Base-by-base conservation (phyloP, 2,329 filamentous ascomycete genomes). In the Xylariaceae sp. region DNA sequence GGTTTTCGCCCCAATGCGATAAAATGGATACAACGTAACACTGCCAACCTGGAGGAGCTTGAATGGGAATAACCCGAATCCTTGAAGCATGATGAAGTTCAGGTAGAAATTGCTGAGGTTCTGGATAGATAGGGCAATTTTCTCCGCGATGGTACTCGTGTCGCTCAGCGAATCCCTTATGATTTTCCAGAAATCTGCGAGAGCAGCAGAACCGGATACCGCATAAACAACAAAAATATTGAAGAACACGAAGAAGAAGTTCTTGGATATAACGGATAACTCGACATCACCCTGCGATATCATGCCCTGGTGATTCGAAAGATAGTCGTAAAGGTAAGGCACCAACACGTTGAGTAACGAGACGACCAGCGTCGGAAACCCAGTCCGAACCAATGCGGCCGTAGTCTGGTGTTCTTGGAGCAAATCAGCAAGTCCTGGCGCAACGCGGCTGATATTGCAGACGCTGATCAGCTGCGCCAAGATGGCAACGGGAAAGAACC, bases 241-340 rank as follows among this genome's bases (percentile, higher is more conserved):
- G 81, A 99, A 97, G 72, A 99, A 99, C 9, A 88, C 92, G 69
- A 99, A 99, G 78, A 97, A 96, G 74, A 97, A 99, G 71, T 97
- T 99, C 75, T 99, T 99, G 50, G 90, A 96, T 61, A 99, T 92
- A 42, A 95, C 80, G 0, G 94, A 97, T 6, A 99, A 79, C 70
- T 97, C 94, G 19, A 99, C 86, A 58, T 99, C 94, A 42, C 90
- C 90, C 63, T 91, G 89, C 0, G 94, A 97, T 48, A 96, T 89
- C 85, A 95, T 95, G 46, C 94, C 94, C 74, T 99, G 94, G 49
- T 84, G 80, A 68, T 92, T 92, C 2, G 92, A 90, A 10, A 99
- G 80, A 76, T 86, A 96, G 63, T 95, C 91, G 73, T 99, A 99
- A 0, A 99, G 76, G 67, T 95, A 97, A 0, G 94, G 95, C 1